These are phyloP conservation scores for Citropsis articulata DNA, from an alignment of 345 rosid genomes.

Conservation along the genomic window DNA sequence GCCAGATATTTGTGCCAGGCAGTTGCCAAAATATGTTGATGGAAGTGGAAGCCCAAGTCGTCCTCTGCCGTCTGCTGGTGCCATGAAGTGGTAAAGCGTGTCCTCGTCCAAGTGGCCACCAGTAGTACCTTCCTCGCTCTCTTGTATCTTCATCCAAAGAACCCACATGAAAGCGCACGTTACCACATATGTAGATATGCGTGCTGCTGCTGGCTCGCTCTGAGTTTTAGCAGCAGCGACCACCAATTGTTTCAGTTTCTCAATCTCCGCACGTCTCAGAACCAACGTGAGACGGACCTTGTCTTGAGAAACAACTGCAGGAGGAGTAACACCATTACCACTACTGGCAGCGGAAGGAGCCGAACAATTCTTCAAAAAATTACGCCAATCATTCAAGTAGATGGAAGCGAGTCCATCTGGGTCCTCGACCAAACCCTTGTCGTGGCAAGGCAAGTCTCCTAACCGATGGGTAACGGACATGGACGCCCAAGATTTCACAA, in stretches of 20 bases:
- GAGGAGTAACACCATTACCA: no score
- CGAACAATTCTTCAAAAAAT: no score
- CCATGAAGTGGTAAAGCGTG: constrained; percentile 9
- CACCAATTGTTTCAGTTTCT: neutral
- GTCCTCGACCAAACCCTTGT: neutral
- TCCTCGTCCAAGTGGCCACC: neutral
- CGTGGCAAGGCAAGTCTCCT: neutral
- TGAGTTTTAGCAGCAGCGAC: no score
- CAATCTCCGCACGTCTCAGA: neutral
- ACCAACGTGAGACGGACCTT: neutral
- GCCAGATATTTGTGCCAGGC: constrained; percentile 21
- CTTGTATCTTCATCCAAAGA: constrained; percentile 21
- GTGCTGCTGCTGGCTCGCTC: neutral
- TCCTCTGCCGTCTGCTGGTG: constrained; percentile 25
- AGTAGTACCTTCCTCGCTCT: neutral
- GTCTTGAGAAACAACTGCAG: neutral
- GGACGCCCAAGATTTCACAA: neutral
- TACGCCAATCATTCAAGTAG: neutral
- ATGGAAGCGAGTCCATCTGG: neutral
- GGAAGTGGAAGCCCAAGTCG: constrained; percentile 26
- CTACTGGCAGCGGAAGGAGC: no score
- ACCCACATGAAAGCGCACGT: constrained; percentile 40
- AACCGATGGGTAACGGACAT: neutral
- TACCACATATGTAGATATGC: constrained; percentile 32
- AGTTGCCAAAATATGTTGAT: constrained; percentile 44